Evolutionary conservation across 2,329 filamentous ascomycete species (phyloP).

Genomic region (Exophiala bonariae): DNA sequence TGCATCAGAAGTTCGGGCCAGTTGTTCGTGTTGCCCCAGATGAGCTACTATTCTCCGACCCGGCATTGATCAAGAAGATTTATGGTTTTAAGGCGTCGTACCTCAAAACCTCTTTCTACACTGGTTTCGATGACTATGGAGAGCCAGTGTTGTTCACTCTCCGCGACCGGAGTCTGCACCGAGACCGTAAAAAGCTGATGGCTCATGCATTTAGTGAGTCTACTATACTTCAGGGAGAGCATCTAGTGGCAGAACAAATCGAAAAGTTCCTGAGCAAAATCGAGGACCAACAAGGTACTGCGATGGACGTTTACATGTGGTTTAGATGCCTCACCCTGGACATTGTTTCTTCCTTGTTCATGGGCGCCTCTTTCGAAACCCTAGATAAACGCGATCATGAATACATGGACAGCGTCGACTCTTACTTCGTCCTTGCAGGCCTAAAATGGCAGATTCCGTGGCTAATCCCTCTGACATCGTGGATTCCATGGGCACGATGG

Average conservation of each 20-base stretch:
- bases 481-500: conserved; percentile 5
- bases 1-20: conserved; percentile 48
- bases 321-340: conserved; percentile 8
- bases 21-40: conserved; percentile 48
- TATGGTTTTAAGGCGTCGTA: conserved; percentile 55
- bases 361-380: background rate
- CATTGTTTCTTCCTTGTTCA: conserved; percentile 7
- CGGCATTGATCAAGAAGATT: conserved; percentile 50
- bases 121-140: conserved; percentile 50
- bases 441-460: conserved; percentile 7
- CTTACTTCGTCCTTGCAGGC: conserved; percentile 2
- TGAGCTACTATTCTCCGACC: conserved; percentile 44
- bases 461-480: conserved; percentile 1
- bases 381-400: conserved; percentile 1
- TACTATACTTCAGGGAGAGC: background rate
- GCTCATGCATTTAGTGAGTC: conserved; percentile 5
- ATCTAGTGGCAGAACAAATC: conserved; percentile 4
- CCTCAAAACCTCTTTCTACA: conserved; percentile 51
- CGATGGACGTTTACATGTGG: conserved; percentile 8
- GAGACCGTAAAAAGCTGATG: conserved; percentile 3
- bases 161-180: background rate
- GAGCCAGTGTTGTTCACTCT: conserved; percentile 5
- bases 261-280: conserved; percentile 1
- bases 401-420: conserved; percentile 4
- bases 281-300: background rate